A percentile compares a stretch with the other conserved stretches of the same genome.
These are phyloP conservation scores for Zalaria obscura DNA, from an alignment of 2,329 filamentous ascomycete genomes.

Conservation along the genomic window DNA sequence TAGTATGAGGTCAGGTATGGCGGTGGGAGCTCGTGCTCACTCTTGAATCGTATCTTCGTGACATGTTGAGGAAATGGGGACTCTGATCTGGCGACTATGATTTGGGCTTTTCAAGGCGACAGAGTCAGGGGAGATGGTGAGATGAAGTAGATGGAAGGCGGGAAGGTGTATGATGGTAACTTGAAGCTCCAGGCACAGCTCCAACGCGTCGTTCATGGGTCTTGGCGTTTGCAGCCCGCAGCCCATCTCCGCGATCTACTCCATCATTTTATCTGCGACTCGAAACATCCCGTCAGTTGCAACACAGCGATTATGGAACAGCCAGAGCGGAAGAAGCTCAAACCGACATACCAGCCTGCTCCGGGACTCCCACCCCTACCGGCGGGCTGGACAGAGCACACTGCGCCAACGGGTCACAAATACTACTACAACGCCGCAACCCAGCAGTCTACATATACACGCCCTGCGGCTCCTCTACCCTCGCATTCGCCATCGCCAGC, in stretches of 20 bases:
- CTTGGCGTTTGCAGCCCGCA: slow-evolving; percentile 1
- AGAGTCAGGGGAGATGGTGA: background rate
- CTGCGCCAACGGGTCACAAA: slow-evolving; percentile 65
- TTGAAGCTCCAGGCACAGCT: slow-evolving; percentile 1
- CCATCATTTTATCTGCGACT: background rate
- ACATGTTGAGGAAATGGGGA: slow-evolving; percentile 47
- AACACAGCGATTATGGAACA: slow-evolving; percentile 2
- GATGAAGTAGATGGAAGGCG: background rate
- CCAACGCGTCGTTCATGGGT: slow-evolving; percentile 4
- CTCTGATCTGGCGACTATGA: background rate
- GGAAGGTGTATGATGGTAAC: background rate
- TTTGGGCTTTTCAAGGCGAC: background rate
- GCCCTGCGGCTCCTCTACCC: slow-evolving; percentile 36
- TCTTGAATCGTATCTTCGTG: slow-evolving; percentile 92
- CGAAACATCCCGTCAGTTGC: background rate
- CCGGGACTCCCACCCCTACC: slow-evolving; percentile 45
- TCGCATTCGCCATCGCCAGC: slow-evolving; percentile 1
- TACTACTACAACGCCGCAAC: slow-evolving; percentile 81
- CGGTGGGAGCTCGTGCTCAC: slow-evolving; percentile 38
- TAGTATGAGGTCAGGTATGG: background rate
- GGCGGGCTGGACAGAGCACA: slow-evolving; percentile 85
- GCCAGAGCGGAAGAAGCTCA: slow-evolving; percentile 43
- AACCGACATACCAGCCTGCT: slow-evolving; percentile 57
- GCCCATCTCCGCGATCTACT: background rate
- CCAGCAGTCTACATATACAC: slow-evolving; percentile 75